Conservation (phyloP, 306 rosid genomes). For the Malus orientalis region DNA sequence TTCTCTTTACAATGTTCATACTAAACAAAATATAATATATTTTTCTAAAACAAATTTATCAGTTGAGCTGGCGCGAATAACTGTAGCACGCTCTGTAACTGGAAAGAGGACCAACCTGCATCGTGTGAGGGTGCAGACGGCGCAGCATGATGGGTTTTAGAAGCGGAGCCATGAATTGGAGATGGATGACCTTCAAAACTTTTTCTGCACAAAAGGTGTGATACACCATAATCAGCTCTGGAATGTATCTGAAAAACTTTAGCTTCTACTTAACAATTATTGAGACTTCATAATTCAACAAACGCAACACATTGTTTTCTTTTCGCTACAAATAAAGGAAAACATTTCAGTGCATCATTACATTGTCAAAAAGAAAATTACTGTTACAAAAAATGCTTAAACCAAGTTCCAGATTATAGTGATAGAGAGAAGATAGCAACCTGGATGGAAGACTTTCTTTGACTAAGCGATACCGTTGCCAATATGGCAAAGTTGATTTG, state of each 20-base stretch:
- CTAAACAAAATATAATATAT: not conserved
- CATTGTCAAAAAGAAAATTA: not conserved
- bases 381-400: not conserved
- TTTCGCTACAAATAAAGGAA: not conserved
- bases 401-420: constrained; percentile 5
- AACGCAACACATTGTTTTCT: not conserved
- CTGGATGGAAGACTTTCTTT: constrained; percentile 69
- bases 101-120: constrained; percentile 13
- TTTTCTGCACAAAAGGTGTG: constrained; percentile 43
- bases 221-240: constrained; percentile 10
- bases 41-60: not conserved
- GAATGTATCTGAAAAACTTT: not conserved
- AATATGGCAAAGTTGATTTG: constrained; percentile 67
- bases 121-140: constrained; percentile 4
- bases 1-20: not conserved
- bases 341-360: not conserved
- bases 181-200: constrained; percentile 27
- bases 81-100: not conserved
- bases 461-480: constrained; percentile 64
- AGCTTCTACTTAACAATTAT: not conserved
- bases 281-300: not conserved
- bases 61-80: not conserved
- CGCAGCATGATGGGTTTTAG: constrained; percentile 19
- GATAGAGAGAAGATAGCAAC: constrained; percentile 30
- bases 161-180: constrained; percentile 8